Percentiles rank a stretch among this genome's conserved stretches.
Conservation (phyloP, 2,329 filamentous ascomycete genomes). For the Colletotrichum kahawae region DNA sequence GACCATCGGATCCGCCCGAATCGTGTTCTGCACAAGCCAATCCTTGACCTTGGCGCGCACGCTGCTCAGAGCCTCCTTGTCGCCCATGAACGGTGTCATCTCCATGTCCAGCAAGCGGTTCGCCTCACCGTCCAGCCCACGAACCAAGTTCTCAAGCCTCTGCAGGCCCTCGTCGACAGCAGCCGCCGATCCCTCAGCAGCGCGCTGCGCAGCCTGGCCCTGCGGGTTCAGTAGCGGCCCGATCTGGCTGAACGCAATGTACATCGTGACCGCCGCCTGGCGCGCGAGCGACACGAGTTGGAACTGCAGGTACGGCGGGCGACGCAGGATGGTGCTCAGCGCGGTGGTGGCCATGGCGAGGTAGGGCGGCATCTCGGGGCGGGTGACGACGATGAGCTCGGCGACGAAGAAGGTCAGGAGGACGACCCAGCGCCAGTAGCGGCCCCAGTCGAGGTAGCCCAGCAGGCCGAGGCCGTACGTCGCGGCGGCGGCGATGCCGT, state of each 20-base stretch:
- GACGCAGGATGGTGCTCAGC: constrained; percentile 41
- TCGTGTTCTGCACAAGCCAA: constrained; percentile 87
- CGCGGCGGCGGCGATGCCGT: constrained; percentile 59
- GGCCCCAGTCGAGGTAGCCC: constrained; percentile 71
- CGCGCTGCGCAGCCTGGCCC: constrained; percentile 32
- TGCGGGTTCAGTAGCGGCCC: constrained; percentile 66
- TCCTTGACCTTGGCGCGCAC: constrained; percentile 78
- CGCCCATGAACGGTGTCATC: constrained; percentile 80
- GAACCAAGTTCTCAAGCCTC: constrained; percentile 65
- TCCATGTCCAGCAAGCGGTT: constrained; percentile 76
- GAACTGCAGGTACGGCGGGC: constrained; percentile 79
- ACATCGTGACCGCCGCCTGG: constrained; percentile 77
- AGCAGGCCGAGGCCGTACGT: constrained; percentile 67
- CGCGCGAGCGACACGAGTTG: constrained; percentile 80
- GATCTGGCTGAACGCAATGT: constrained; percentile 83
- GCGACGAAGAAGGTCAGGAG: constrained; percentile 58
- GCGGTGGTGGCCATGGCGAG: constrained; percentile 48
- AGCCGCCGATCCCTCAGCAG: constrained; percentile 27
- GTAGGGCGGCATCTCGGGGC: constrained; percentile 55
- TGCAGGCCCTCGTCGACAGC: constrained; percentile 56
- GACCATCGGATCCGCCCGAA: constrained; percentile 81
- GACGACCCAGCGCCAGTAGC: constrained; percentile 69
- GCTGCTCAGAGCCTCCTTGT: constrained; percentile 66
- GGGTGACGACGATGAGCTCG: constrained; percentile 61
- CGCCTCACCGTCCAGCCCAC: constrained; percentile 71